These are phyloP conservation scores for Phyllosticta citriasiana DNA, from an alignment of 2,329 filamentous ascomycete genomes.

Conservation along the genomic window DNA sequence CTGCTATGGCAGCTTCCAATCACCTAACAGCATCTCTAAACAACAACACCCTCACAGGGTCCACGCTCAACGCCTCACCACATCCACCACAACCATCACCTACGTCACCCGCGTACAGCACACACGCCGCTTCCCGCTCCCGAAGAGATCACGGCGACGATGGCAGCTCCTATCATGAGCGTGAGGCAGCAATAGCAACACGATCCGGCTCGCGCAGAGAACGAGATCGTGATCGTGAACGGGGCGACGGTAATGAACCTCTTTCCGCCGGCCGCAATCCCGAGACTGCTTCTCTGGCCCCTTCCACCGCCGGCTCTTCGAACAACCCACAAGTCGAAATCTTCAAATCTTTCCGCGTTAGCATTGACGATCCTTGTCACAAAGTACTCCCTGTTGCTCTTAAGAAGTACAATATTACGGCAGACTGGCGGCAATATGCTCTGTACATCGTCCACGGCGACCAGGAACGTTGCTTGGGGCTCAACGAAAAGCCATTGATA, in stretches of 20 bases:
- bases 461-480: conserved; percentile 82
- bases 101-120: conserved; percentile 12
- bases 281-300: conserved; percentile 13
- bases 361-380: conserved; percentile 95
- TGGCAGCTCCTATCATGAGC: conserved; percentile 3
- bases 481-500: conserved; percentile 89
- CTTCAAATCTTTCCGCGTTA: conserved; percentile 97
- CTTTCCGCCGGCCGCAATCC: conserved; percentile 25
- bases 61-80: conserved; percentile 32
- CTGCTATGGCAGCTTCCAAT: conserved; percentile 40
- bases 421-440: conserved; percentile 94
- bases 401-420: conserved; percentile 97
- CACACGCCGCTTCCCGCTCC: conserved; percentile 1
- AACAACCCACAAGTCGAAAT: conserved; percentile 65
- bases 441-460: conserved; percentile 99
- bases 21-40: conserved; percentile 41
- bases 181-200: not conserved
- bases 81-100: conserved; percentile 21
- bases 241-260: conserved; percentile 18
- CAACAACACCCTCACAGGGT: conserved; percentile 14
- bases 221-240: conserved; percentile 1
- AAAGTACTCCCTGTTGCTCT: conserved; percentile 92
- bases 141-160: conserved; percentile 20
- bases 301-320: conserved; percentile 13
- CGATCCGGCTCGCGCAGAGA: not conserved